Base-by-base conservation (phyloP, 345 rosid genomes). In the Diplotaxis tenuifolia region DNA sequence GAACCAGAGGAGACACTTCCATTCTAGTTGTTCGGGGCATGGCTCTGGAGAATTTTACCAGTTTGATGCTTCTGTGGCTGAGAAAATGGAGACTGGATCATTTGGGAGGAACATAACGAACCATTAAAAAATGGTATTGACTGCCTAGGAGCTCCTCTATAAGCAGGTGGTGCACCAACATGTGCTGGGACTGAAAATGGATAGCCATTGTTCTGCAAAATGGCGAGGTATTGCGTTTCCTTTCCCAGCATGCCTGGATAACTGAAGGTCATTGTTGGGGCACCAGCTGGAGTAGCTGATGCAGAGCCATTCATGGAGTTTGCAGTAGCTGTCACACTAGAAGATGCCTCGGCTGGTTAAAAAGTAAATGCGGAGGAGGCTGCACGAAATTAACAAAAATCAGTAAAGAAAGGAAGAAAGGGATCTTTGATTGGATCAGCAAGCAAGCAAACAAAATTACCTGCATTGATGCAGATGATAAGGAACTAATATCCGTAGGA, bases 211-310 rank as follows among this genome's bases (percentile, higher is more conserved):
- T 90, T 96, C 86, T 84, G 99, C 83, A 96, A 65, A 68, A 96
- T 83, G 4, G 99, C 98, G 77, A 96, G 74, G 82, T 87, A 96
- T 70, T 86, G 99, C 15, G 97, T 84, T 75, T 96, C 99, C 73
- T 81, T 91, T 31, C 87, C 91, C 0, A 92, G 86, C 80, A 92
- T 82, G 69, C 71, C 86, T 0, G 96, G 84, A 77, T 89, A 96
- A 76, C 83, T 92, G 81, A 90, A 92, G 83, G 86, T 86, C 96
- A 92, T 82, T 20, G 93, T 84, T 12, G 92, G 67, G 19, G 87
- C 82, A 14, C 91, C 85, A 20, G 87, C 82, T 61, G 87, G 83
- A 28, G 85, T 75, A 19, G 89, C 88, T 2, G 89, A 62, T 45
- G 85, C 84, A 42, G 86, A 54, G 38, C 85, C 80, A 82, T 82